phyloP scores from a whole-genome alignment of 768 basidiomycete species.

The Podaxis mareebaensis region DNA sequence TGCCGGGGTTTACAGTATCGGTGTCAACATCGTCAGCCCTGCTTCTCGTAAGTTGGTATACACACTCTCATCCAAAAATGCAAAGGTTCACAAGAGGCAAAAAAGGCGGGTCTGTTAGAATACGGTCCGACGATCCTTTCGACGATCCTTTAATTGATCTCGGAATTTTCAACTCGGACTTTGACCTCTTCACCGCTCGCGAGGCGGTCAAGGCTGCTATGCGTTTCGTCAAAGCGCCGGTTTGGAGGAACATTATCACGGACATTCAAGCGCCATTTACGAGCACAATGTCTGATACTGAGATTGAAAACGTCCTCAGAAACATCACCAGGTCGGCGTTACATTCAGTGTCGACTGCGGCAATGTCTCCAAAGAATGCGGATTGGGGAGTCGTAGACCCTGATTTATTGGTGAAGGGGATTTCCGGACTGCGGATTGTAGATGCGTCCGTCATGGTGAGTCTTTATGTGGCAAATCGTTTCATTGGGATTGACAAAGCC shows the following conservation, averaged over 20 bases:
- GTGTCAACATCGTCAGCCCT: slow-evolving; percentile 27
- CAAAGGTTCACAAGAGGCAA: neutral
- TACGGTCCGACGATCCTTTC: slow-evolving; percentile 26
- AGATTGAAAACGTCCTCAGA: slow-evolving; percentile 22
- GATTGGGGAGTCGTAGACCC: slow-evolving; percentile 37
- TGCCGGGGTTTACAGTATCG: slow-evolving; percentile 23
- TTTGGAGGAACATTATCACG: slow-evolving; percentile 21
- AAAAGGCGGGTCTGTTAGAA: slow-evolving; percentile 23
- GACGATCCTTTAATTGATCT: slow-evolving; percentile 24
- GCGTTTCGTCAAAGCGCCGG: slow-evolving; percentile 23
- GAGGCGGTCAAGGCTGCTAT: slow-evolving; percentile 21
- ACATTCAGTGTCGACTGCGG: slow-evolving; percentile 35
- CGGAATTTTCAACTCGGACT: slow-evolving; percentile 15
- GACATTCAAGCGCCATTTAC: slow-evolving; percentile 13
- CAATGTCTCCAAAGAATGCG: slow-evolving; percentile 30
- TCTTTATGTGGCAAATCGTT: neutral
- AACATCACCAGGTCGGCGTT: slow-evolving; percentile 22
- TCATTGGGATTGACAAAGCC: neutral
- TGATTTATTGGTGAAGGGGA: slow-evolving; percentile 36
- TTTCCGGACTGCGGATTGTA: slow-evolving; percentile 36
- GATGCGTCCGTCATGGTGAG: slow-evolving; percentile 38
- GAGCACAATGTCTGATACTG: slow-evolving; percentile 13
- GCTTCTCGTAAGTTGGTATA: slow-evolving; percentile 22
- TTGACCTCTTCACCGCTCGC: slow-evolving; percentile 21
- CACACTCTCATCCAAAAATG: neutral